Evolutionary conservation across 768 basidiomycete species (phyloP).

Genomic region (Jaapia argillacea): DNA sequence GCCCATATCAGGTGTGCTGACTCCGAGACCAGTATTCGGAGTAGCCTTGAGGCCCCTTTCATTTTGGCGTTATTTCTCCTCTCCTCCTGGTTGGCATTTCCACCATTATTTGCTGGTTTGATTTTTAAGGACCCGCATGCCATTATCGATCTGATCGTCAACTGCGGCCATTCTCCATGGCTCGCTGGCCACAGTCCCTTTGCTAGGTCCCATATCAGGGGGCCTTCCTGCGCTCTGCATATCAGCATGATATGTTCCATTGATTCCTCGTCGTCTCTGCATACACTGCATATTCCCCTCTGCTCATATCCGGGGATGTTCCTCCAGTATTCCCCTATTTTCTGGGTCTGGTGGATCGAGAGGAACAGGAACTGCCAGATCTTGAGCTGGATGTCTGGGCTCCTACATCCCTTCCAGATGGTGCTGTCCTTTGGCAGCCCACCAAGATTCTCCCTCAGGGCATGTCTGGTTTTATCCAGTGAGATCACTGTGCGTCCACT

Average conservation of each 20-base stretch:
- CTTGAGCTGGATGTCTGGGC: background rate
- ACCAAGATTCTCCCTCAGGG: background rate
- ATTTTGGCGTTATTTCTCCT: background rate
- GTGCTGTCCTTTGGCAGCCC: background rate
- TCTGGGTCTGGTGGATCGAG: background rate
- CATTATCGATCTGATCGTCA: background rate
- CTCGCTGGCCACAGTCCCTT: background rate
- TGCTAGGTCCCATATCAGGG: background rate
- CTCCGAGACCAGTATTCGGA: conserved; percentile 18
- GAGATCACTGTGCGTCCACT: background rate
- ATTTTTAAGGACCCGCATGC: background rate
- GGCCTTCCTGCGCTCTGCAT: background rate
- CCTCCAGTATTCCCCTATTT: background rate
- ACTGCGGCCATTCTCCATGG: background rate
- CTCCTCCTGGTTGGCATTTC: background rate
- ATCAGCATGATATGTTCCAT: background rate
- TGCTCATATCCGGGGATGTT: background rate
- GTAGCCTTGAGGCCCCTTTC: conserved; percentile 8
- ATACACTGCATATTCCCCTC: background rate
- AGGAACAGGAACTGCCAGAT: background rate
- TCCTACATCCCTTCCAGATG: background rate
- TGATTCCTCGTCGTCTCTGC: background rate
- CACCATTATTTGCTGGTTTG: background rate
- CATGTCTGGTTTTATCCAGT: background rate
- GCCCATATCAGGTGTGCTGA: conserved; percentile 21